Percentiles rank a stretch among this genome's conserved stretches.
These are phyloP conservation scores for Trichoderma polysporum DNA, from an alignment of 2,329 filamentous ascomycete species.

Conservation along the genomic window DNA sequence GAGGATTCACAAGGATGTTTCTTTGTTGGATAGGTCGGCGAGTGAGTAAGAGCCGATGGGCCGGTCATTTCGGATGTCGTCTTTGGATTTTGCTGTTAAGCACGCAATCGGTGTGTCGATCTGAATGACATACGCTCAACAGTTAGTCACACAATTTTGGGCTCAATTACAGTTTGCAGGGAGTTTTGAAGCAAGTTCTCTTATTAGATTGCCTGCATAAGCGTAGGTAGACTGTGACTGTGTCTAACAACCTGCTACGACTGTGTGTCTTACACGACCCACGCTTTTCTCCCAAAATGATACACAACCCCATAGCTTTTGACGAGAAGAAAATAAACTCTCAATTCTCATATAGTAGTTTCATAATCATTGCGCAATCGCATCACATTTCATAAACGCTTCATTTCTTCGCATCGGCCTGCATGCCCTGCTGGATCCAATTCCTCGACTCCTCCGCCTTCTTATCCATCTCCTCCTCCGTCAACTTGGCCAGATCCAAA, in stretches of 20 bases:
- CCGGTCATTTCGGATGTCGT: constrained; percentile 8
- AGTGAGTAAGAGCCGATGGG: constrained; percentile 4
- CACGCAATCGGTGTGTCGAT: not conserved
- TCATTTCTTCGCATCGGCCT: constrained; percentile 58
- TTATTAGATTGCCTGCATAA: not conserved
- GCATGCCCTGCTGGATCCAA: constrained; percentile 72
- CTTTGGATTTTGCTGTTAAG: not conserved
- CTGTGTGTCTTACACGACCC: too few species aligned
- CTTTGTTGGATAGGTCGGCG: not conserved
- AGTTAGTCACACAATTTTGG: not conserved
- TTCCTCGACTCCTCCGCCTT: constrained; percentile 50
- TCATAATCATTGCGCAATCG: not conserved
- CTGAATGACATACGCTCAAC: not conserved
- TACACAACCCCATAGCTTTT: too few species aligned
- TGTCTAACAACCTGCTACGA: too few species aligned
- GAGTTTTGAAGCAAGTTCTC: not conserved
- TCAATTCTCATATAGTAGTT: not conserved
- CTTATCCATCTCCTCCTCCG: constrained; percentile 56
- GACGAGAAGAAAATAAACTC: not conserved
- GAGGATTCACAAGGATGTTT: not conserved
- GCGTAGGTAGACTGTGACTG: not conserved
- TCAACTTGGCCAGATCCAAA: constrained; percentile 45
- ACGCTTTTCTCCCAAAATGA: too few species aligned
- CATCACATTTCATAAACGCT: not conserved
- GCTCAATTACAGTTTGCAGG: not conserved